Evolutionary conservation across 345 rosid genomes (phyloP), one percentile per base, ranked within the genome.

Genomic region (Excoecaria agallocha): DNA sequence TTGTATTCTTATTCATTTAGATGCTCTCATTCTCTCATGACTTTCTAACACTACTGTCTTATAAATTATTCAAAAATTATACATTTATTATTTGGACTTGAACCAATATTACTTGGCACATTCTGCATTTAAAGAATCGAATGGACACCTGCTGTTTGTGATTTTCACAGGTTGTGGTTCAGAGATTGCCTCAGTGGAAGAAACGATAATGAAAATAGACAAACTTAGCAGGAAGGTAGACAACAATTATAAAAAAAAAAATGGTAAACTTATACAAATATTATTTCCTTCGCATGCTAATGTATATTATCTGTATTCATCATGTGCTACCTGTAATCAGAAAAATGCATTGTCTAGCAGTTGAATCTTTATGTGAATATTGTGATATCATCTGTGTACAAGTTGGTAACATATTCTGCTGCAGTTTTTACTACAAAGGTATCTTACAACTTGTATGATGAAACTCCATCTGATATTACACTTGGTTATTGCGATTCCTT

Each of bases 181-280:
- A 88, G 76, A 86, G 92, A 83, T 70, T 94, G 59, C 98, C 97
- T 20, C 98, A 94, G 62, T 86, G 98, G 97, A 94, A 89, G 87
- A 90, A 94, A 80, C 90, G 81, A 88, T 72, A 6, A n/a, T 12
- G 54, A 24, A 2, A 52, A 19, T 17, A 3, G 6, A 69, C 30
- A 30, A 30, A 30, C 30, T 30, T 30, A 38, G 48, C 35, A 19
- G 4, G 3, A 38, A 37, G 30, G 1, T 30, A 30, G 30, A 24
- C 9, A 39, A 20, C 24, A 56, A 38, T 56, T 46, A 30, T 30
- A 1, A 30, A 30, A 30, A n/a, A n/a, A n/a, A 2, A 30, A 30
- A 30, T 30, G 30, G 30, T 30, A 30, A 30, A 30, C 30, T 30
- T 30, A 2, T 30, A 30, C 30, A 30, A 30, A 30, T 0, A 0